These are phyloP conservation scores for Peniophora sp. DNA, from an alignment of 1,284 basidiomycete species.

Conservation along the genomic window DNA sequence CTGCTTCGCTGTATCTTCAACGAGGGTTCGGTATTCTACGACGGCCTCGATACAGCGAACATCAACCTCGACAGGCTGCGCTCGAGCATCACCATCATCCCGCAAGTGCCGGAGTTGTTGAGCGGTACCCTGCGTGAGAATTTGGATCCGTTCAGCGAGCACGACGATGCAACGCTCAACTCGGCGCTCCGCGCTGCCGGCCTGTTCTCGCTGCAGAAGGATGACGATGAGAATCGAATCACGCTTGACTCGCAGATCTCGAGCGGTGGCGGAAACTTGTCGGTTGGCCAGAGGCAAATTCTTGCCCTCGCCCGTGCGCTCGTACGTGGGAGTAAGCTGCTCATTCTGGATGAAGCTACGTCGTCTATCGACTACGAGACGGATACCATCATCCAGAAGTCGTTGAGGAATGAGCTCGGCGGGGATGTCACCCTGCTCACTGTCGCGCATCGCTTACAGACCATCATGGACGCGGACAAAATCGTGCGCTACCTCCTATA, in stretches of 20 bases:
- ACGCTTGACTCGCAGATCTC: slow-evolving; percentile 26
- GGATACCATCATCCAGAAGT: slow-evolving; percentile 22
- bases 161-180: slow-evolving; percentile 59
- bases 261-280: slow-evolving; percentile 33
- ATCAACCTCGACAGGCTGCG: slow-evolving; percentile 57
- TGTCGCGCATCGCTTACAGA: slow-evolving; percentile 27
- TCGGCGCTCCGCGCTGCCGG: slow-evolving; percentile 48
- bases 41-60: slow-evolving; percentile 21
- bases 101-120: slow-evolving; percentile 51
- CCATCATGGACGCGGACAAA: slow-evolving; percentile 27
- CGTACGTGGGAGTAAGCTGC: slow-evolving; percentile 24
- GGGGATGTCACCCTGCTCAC: slow-evolving; percentile 24
- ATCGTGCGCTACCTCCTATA: slow-evolving; percentile 15
- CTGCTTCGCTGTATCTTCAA: slow-evolving; percentile 34
- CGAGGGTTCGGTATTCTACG: slow-evolving; percentile 34
- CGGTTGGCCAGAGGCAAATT: slow-evolving; percentile 50
- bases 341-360: slow-evolving; percentile 25
- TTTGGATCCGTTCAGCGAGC: slow-evolving; percentile 65
- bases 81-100: slow-evolving; percentile 42
- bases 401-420: slow-evolving; percentile 21
- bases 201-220: slow-evolving; percentile 41
- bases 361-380: slow-evolving; percentile 19
- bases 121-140: slow-evolving; percentile 50
- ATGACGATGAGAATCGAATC: slow-evolving; percentile 37
- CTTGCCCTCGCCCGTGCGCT: slow-evolving; percentile 27